phyloP scores from a whole-genome alignment of 2,329 filamentous ascomycete genomes.

The Colletotrichum karsti region DNA sequence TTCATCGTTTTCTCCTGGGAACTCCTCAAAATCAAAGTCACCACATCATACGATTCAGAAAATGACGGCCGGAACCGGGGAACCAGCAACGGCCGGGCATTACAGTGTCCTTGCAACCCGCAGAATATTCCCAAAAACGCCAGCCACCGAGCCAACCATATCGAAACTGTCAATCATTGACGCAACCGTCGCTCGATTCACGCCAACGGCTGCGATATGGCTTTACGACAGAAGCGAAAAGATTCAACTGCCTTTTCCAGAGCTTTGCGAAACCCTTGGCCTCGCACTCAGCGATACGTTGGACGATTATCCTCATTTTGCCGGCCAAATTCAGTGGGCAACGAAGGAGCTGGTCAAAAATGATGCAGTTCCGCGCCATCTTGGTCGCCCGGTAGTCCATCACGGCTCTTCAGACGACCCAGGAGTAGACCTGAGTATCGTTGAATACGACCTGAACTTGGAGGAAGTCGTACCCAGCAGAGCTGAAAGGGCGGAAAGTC shows the following conservation, averaged over 20 bases:
- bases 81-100: no score
- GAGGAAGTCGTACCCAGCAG: constrained; percentile 40
- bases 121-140: background rate
- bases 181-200: constrained; percentile 49
- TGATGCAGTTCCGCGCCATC: constrained; percentile 36
- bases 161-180: constrained; percentile 49
- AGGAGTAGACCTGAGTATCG: constrained; percentile 49
- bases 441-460: constrained; percentile 37
- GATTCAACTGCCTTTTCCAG: constrained; percentile 5
- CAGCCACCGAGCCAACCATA: background rate
- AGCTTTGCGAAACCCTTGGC: background rate
- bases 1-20: no score
- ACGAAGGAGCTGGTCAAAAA: constrained; percentile 31
- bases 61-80: no score
- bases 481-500: background rate
- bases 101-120: background rate
- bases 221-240: constrained; percentile 44
- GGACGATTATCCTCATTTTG: constrained; percentile 49
- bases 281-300: constrained; percentile 43
- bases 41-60: no score
- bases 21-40: no score
- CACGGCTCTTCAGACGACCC: constrained; percentile 47
- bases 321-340: constrained; percentile 49
- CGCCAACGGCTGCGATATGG: constrained; percentile 51
- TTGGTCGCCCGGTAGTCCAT: constrained; percentile 44